Evolutionary conservation across 257 asterid species (phyloP).

Genomic region (Solanum tacnaense): DNA sequence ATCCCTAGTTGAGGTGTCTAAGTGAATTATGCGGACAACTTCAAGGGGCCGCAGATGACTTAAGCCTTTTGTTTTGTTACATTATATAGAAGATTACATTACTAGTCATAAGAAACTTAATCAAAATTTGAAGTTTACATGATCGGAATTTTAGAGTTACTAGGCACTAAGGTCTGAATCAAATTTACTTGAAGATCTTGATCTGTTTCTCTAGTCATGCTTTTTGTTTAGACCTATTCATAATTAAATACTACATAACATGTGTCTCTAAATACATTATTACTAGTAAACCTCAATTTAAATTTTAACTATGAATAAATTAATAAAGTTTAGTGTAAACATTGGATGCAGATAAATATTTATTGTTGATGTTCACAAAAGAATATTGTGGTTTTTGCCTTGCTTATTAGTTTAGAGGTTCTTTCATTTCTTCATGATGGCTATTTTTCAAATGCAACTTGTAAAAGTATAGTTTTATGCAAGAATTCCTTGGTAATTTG

Average conservation of each 20-base stretch:
- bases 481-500: neutral
- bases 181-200: neutral
- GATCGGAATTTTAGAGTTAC: neutral
- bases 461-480: neutral
- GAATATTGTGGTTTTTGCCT: neutral
- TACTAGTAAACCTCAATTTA: neutral
- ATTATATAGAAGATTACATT: neutral
- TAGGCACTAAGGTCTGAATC: neutral
- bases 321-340: neutral
- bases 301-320: neutral
- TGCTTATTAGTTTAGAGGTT: neutral
- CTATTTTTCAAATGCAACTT: neutral
- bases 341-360: neutral
- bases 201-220: neutral
- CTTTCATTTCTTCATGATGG: neutral
- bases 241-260: neutral
- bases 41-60: too few species aligned
- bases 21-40: too few species aligned
- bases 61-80: neutral
- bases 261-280: neutral
- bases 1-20: too few species aligned
- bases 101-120: neutral
- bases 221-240: neutral
- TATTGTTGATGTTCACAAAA: neutral
- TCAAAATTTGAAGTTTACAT: neutral